Conservation (phyloP, 208 protist species). For the Trypanosoma rangeli region DNA sequence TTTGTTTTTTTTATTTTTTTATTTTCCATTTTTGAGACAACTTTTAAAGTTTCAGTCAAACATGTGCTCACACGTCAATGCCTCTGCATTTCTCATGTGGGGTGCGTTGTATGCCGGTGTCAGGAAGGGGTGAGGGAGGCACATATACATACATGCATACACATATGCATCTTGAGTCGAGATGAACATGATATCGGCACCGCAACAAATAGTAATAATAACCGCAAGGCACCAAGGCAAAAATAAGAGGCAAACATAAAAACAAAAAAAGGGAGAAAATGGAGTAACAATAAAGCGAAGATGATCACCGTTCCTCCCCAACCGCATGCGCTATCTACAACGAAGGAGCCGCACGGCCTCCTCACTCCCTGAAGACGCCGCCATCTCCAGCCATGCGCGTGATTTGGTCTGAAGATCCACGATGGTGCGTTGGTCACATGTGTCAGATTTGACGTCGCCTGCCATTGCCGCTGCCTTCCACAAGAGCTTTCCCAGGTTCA, state of each 20-base stretch:
- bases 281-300: neutral
- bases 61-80: neutral
- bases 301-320: neutral
- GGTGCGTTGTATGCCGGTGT: neutral
- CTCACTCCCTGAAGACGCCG: slow-evolving; percentile 47
- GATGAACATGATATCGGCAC: no score
- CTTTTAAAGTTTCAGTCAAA: neutral
- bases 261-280: neutral
- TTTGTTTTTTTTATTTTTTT: no score
- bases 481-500: slow-evolving; percentile 80
- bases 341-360: slow-evolving; percentile 63
- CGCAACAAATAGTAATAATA: no score
- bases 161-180: no score
- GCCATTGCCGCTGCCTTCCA: slow-evolving; percentile 45
- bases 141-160: neutral
- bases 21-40: no score
- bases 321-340: slow-evolving; percentile 16
- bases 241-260: neutral
- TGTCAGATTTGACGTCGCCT: neutral
- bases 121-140: neutral
- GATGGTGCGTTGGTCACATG: slow-evolving; percentile 12
- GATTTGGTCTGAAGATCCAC: slow-evolving; percentile 33
- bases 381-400: slow-evolving; percentile 54
- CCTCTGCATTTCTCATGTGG: neutral
- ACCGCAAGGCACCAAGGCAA: no score